Evolutionary conservation across 257 asterid species (phyloP).

Genomic region (Nicotiana sylvestris): DNA sequence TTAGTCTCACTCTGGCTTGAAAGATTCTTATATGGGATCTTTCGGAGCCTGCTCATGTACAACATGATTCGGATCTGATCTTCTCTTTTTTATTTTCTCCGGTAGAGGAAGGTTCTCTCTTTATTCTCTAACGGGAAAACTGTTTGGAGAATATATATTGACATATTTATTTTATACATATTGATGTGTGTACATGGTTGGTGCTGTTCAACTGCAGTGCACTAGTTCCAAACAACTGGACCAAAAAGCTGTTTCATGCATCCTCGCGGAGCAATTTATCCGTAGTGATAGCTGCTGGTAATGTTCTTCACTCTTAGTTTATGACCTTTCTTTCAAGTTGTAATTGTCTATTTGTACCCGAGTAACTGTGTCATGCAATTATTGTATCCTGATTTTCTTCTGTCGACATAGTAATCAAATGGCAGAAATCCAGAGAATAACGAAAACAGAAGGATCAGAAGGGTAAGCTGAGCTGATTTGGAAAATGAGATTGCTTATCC

Average conservation of each 20-base stretch:
- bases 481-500: no score
- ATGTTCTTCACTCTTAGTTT: conserved; percentile 5
- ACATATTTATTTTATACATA: background rate
- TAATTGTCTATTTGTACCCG: background rate
- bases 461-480: conserved; percentile 53
- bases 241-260: conserved; percentile 95
- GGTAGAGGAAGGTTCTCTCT: no score
- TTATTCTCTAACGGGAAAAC: background rate
- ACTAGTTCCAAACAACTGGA: conserved; percentile 85
- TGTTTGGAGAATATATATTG: conserved; percentile 2
- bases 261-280: conserved; percentile 81
- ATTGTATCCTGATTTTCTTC: conserved; percentile 13
- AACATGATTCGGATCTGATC: no score
- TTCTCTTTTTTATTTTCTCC: no score
- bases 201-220: conserved; percentile 22
- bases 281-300: conserved; percentile 94
- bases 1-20: background rate
- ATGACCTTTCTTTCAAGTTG: background rate
- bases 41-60: no score
- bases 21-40: no score
- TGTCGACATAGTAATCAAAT: conserved; percentile 65
- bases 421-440: conserved; percentile 76
- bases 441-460: conserved; percentile 80
- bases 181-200: background rate
- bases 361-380: background rate